Percentiles rank a stretch among this genome's conserved stretches.
Conservation (phyloP, 345 rosid genomes). For the Nasturtium officinale region DNA sequence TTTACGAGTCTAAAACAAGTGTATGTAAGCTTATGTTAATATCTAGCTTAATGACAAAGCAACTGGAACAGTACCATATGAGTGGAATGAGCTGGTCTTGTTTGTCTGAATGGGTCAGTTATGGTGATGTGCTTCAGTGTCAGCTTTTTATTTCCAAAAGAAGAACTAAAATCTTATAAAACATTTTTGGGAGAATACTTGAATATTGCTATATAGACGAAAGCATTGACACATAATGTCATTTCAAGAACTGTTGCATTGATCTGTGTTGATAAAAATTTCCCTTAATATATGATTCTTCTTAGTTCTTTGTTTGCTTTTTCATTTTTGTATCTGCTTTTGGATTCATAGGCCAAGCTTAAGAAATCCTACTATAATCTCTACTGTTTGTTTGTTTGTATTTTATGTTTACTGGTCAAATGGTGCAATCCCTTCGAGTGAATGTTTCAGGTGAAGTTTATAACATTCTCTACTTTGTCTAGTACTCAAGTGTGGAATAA, state of each 20-base stretch:
- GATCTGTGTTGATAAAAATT: too few relatives aligned
- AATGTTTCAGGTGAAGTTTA: conserved; percentile 43
- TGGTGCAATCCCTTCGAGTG: conserved; percentile 43
- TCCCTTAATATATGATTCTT: too few relatives aligned
- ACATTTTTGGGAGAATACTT: too few relatives aligned
- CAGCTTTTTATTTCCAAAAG: conserved; percentile 10
- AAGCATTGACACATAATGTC: too few relatives aligned
- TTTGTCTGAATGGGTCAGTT: conserved; percentile 31
- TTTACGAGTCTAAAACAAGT: neutral
- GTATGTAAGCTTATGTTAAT: neutral
- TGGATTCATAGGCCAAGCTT: too few relatives aligned
- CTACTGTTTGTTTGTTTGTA: conserved; percentile 34
- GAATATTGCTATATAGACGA: too few relatives aligned
- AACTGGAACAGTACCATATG: neutral
- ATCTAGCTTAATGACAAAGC: conserved; percentile 24
- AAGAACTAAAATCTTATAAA: neutral
- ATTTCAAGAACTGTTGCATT: too few relatives aligned
- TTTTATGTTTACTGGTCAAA: conserved; percentile 27
- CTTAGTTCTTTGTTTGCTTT: too few relatives aligned
- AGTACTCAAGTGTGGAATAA: conserved; percentile 22
- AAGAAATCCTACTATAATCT: too few relatives aligned
- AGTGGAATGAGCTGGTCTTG: conserved; percentile 25
- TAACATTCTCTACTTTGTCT: conserved; percentile 27
- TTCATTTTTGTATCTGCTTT: too few relatives aligned
- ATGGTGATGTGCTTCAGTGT: conserved; percentile 18